Percentiles rank a stretch among this genome's conserved stretches.
Conservation (phyloP, 192 early-diverging fungal species). For the Umbelopsis sp. region DNA sequence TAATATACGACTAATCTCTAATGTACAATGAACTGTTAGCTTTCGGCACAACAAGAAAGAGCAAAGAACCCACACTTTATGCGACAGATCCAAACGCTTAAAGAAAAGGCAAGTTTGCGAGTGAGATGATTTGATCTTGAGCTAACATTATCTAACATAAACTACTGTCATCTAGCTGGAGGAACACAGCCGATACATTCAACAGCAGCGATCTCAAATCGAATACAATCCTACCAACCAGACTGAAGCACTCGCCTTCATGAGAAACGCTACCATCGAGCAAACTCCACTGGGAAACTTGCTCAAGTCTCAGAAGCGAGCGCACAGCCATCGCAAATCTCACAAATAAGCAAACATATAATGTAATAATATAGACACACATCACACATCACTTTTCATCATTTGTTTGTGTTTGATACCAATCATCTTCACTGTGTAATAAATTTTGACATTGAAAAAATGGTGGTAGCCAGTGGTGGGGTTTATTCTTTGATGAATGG, state of each 20-base stretch:
- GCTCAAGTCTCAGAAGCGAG: conserved; percentile 31
- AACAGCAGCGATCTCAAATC: conserved; percentile 66
- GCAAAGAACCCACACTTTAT: conserved; percentile 72
- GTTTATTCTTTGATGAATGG: conserved; percentile 1
- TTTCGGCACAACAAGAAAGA: conserved; percentile 80
- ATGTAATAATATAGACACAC: conserved; percentile 15
- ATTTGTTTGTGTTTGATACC: conserved; percentile 17
- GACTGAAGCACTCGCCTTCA: conserved; percentile 36
- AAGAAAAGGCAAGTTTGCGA: conserved; percentile 66
- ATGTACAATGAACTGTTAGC: conserved; percentile 5
- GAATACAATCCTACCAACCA: conserved; percentile 65
- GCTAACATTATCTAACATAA: not conserved
- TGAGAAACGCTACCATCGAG: conserved; percentile 31
- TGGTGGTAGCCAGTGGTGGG: not conserved
- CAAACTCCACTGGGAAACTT: conserved; percentile 33
- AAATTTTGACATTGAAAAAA: not conserved
- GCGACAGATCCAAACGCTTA: conserved; percentile 75
- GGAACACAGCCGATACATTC: conserved; percentile 78
- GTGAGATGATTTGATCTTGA: not conserved
- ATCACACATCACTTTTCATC: conserved; percentile 5
- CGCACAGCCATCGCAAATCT: conserved; percentile 9
- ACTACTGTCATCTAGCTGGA: conserved; percentile 55
- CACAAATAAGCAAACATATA: conserved; percentile 5
- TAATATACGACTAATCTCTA: not conserved
- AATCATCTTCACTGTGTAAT: not conserved